These are phyloP conservation scores for Alternaria rosae DNA, from an alignment of 2,329 filamentous ascomycete genomes.

Conservation along the genomic window DNA sequence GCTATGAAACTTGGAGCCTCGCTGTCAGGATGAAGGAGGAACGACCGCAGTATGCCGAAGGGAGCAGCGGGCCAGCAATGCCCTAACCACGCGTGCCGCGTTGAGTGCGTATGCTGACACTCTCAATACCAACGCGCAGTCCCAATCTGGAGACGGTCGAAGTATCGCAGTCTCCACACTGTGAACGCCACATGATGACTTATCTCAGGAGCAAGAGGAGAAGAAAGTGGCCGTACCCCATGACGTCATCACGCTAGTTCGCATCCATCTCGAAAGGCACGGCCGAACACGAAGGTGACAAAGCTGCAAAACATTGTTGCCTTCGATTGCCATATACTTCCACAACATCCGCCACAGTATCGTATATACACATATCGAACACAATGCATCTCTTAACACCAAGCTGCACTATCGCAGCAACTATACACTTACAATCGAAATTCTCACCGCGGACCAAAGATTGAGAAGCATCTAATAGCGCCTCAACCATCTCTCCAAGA, in stretches of 20 bases:
- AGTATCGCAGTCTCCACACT: not conserved
- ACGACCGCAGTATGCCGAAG: not conserved
- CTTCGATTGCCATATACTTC: not conserved
- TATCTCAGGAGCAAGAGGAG: no score
- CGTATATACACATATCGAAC: not conserved
- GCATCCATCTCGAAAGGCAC: not conserved
- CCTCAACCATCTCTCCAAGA: not conserved
- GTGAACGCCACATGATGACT: not conserved
- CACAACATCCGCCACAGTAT: not conserved
- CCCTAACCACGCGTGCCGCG: not conserved
- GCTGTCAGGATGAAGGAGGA: not conserved
- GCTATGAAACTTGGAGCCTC: not conserved
- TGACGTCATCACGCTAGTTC: not conserved
- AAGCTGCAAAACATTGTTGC: slow-evolving; percentile 4
- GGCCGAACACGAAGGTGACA: not conserved
- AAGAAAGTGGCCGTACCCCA: not conserved
- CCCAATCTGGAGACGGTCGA: not conserved
- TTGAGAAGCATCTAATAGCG: not conserved
- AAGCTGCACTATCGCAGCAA: not conserved
- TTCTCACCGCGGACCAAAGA: not conserved
- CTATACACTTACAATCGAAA: not conserved
- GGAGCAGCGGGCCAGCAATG: not conserved
- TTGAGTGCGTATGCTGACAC: not conserved
- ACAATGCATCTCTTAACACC: not conserved
- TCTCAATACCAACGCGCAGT: not conserved